Conservation (phyloP, 2,329 filamentous ascomycete species). For the Verticillium nonalfalfae region DNA sequence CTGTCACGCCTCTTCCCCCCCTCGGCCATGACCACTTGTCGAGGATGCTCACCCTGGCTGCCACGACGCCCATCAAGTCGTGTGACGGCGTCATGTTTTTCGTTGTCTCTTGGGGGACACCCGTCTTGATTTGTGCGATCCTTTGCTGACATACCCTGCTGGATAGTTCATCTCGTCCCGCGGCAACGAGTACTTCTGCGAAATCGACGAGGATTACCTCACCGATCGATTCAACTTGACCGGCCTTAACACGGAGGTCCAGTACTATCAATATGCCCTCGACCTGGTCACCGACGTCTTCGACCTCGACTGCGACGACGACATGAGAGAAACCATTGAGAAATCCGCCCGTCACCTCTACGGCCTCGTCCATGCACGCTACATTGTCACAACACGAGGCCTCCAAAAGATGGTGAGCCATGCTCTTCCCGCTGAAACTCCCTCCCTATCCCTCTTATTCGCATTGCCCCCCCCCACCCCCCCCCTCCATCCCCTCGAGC, state of each 20-base stretch:
- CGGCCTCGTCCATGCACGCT: slow-evolving; percentile 90
- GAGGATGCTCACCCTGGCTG: neutral
- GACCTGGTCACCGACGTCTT: slow-evolving; percentile 98
- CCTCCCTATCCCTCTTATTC: neutral
- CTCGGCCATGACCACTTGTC: neutral
- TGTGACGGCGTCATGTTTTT: neutral
- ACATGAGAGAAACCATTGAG: slow-evolving; percentile 96
- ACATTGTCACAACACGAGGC: slow-evolving; percentile 92
- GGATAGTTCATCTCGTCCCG: slow-evolving; percentile 90
- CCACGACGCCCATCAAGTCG: neutral
- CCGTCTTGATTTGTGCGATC: neutral
- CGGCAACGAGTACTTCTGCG: slow-evolving; percentile 99
- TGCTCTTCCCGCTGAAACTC: slow-evolving; percentile 1
- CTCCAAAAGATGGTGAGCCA: slow-evolving; percentile 84
- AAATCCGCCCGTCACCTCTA: slow-evolving; percentile 95
- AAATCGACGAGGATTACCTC: slow-evolving; percentile 98
- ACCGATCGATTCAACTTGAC: slow-evolving; percentile 98
- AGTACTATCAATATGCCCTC: slow-evolving; percentile 98
- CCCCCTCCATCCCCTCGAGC: neutral
- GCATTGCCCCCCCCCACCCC: neutral
- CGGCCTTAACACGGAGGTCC: slow-evolving; percentile 92
- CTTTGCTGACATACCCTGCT: neutral
- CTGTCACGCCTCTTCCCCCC: too few relatives aligned
- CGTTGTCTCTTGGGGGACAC: neutral
- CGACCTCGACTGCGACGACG: slow-evolving; percentile 96